A percentile compares a stretch with the other conserved stretches of the same genome.
Evolutionary conservation across 176 grass and related monocot genomes (phyloP).

Genomic region (Aegilops speltoides): DNA sequence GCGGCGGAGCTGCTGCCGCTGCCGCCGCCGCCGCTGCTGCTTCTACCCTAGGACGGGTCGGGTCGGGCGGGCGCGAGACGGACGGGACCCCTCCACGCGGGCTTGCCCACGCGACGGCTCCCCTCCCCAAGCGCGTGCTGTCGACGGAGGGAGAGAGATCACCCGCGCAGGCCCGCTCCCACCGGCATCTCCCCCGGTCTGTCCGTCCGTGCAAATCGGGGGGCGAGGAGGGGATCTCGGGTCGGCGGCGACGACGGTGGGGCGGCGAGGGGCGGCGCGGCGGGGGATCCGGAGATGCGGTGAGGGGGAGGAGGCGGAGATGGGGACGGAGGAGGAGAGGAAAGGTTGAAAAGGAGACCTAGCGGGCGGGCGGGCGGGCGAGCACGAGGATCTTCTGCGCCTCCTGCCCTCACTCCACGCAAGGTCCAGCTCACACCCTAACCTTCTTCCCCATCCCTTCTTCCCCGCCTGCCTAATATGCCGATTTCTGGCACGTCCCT

Average conservation of each 20-base stretch:
- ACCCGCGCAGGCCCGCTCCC: constrained; percentile 34
- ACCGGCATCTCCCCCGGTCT: constrained; percentile 29
- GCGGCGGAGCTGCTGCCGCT: neutral
- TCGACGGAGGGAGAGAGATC: constrained; percentile 32
- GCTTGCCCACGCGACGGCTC: neutral
- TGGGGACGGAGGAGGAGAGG: constrained; percentile 9
- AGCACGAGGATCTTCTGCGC: constrained; percentile 35
- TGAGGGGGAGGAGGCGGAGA: constrained; percentile 21
- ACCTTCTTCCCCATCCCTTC: neutral
- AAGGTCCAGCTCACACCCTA: neutral
- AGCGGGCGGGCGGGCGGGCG: too few species aligned
- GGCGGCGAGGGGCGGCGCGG: neutral
- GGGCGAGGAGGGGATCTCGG: constrained; percentile 30
- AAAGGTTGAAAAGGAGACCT: constrained; percentile 27
- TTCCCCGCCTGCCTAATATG: too few species aligned
- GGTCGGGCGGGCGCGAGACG: too few species aligned
- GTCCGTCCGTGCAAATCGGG: constrained; percentile 15
- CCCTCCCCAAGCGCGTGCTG: constrained; percentile 37
- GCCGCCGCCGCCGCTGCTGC: neutral
- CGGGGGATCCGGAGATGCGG: constrained; percentile 61
- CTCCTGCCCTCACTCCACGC: neutral
- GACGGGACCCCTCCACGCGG: constrained; percentile 76
- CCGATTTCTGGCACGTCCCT: neutral
- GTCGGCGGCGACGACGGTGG: constrained; percentile 11
- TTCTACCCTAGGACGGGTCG: neutral